Conservation (phyloP, 805 yeast genomes). For the Diddensiella transvaalensis region DNA sequence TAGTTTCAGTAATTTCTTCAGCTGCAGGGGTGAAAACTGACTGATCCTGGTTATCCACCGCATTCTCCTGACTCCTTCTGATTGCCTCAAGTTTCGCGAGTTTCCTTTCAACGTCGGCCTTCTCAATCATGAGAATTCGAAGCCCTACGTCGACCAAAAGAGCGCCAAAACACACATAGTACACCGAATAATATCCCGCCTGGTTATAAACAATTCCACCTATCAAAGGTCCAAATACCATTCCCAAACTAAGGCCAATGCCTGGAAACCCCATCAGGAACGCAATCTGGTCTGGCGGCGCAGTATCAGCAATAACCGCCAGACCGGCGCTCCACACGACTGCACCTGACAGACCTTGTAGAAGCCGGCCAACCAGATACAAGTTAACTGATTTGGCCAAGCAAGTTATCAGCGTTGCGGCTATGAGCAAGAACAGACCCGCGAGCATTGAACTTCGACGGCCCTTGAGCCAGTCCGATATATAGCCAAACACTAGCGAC, state of each 20-base stretch:
- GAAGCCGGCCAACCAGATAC: slow-evolving; percentile 30
- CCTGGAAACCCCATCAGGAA: slow-evolving; percentile 31
- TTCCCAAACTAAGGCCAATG: slow-evolving; percentile 30
- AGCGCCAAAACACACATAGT: slow-evolving; percentile 30
- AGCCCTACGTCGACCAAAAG: slow-evolving; percentile 30
- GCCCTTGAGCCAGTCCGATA: slow-evolving; percentile 26
- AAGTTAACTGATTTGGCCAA: slow-evolving; percentile 27
- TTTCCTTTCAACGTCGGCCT: slow-evolving; percentile 3
- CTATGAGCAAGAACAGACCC: slow-evolving; percentile 31
- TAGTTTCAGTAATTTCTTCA: not conserved
- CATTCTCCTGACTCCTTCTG: not conserved
- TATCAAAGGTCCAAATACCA: slow-evolving; percentile 33
- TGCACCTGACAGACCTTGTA: slow-evolving; percentile 35
- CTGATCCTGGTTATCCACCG: not conserved
- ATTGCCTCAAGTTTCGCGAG: not conserved
- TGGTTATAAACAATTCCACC: slow-evolving; percentile 35
- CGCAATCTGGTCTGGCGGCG: slow-evolving; percentile 29
- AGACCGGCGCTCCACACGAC: slow-evolving; percentile 37
- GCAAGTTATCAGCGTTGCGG: slow-evolving; percentile 30
- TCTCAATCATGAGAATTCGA: slow-evolving; percentile 34
- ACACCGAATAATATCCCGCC: slow-evolving; percentile 34
- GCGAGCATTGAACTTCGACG: slow-evolving; percentile 30
- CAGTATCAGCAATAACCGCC: slow-evolving; percentile 33
- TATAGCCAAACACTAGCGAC: slow-evolving; percentile 29
- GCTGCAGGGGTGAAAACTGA: not conserved